A percentile compares a stretch with the other conserved stretches of the same genome.
These are phyloP conservation scores for Fusarium caatingaense DNA, from an alignment of 2,329 filamentous ascomycete genomes.

Conservation along the genomic window DNA sequence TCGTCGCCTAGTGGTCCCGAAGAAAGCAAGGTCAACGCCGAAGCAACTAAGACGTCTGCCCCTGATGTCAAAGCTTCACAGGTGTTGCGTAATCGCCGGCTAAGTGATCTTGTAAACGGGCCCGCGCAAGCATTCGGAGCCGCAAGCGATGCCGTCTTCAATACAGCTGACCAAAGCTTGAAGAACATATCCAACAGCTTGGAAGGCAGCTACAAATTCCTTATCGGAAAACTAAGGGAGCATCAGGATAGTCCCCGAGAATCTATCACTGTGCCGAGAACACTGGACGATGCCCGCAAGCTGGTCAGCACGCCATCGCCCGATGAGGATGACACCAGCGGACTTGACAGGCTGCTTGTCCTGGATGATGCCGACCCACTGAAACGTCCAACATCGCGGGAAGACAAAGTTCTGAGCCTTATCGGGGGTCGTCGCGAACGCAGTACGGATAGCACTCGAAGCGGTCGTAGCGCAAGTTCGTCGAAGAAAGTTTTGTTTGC, in stretches of 20 bases:
- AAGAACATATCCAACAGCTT: constrained; percentile 92
- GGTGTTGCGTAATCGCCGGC: constrained; percentile 74
- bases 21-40: constrained; percentile 48
- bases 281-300: constrained; percentile 90
- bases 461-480: constrained; percentile 71
- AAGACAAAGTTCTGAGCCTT: constrained; percentile 76
- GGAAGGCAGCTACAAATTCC: constrained; percentile 92
- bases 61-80: constrained; percentile 60
- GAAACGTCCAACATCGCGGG: constrained; percentile 52
- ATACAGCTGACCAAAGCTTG: constrained; percentile 88
- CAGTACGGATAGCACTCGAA: constrained; percentile 79
- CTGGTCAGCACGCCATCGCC: constrained; percentile 80
- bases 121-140: constrained; percentile 84
- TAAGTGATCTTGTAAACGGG: constrained; percentile 88
- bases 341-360: constrained; percentile 64
- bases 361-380: constrained; percentile 50
- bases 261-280: constrained; percentile 79
- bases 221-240: constrained; percentile 89
- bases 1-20: constrained; percentile 50
- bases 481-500: constrained; percentile 67
- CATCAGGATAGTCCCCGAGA: constrained; percentile 60
- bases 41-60: constrained; percentile 51
- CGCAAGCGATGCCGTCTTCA: constrained; percentile 86
- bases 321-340: constrained; percentile 72
- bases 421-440: constrained; percentile 81